Conservation (phyloP, 78 protist species). For the Creolimax fragrantissima region DNA sequence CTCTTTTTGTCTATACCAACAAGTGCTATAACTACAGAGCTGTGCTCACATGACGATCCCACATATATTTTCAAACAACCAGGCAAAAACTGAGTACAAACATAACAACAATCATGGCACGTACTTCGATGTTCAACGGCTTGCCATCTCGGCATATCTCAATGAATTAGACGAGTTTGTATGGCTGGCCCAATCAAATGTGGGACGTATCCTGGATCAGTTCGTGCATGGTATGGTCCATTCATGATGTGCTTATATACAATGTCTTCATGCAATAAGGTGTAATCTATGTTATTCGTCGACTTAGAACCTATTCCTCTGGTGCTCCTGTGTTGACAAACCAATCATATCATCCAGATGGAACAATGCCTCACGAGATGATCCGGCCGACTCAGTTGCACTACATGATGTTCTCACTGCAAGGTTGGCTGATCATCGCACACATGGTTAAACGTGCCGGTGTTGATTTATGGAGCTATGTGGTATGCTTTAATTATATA, state of each 20-base stretch:
- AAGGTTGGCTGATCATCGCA: neutral
- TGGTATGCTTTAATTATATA: neutral
- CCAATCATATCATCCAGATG: neutral
- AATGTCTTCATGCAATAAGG: too few species aligned
- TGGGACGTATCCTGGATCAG: neutral
- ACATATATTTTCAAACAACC: too few species aligned
- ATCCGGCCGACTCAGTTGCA: slow-evolving; percentile 3
- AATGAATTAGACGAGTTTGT: neutral
- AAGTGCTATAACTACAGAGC: too few species aligned
- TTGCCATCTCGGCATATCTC: neutral
- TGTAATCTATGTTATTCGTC: too few species aligned
- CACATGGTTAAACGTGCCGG: neutral
- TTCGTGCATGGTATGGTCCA: neutral
- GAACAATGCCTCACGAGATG: slow-evolving; percentile 23
- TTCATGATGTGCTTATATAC: too few species aligned
- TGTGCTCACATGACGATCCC: too few species aligned
- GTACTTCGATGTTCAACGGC: neutral
- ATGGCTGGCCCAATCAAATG: neutral
- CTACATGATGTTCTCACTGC: slow-evolving; percentile 23
- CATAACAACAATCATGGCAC: neutral
- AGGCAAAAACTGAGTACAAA: neutral
- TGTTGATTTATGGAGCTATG: slow-evolving; percentile 18
- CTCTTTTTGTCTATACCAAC: too few species aligned
- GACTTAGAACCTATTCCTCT: too few species aligned
- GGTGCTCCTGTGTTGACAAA: too few species aligned